A percentile compares a stretch with the other conserved stretches of the same genome.
These are phyloP conservation scores for Colletotrichum lentis DNA, from an alignment of 2,329 filamentous ascomycete genomes.

Conservation along the genomic window DNA sequence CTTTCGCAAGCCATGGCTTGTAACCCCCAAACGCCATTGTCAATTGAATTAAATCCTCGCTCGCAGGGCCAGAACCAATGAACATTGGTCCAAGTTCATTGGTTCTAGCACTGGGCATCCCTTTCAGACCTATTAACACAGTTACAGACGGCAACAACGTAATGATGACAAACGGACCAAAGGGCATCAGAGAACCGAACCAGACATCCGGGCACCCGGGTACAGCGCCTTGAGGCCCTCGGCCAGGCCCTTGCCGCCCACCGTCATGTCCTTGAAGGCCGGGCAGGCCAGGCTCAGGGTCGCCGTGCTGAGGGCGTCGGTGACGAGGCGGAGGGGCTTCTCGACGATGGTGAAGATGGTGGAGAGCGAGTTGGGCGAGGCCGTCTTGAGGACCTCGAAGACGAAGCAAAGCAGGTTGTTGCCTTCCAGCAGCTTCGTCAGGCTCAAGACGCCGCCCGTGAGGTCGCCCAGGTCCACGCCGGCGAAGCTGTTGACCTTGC, in stretches of 20 bases:
- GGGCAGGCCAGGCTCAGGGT: slow-evolving; percentile 45
- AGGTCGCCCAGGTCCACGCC: slow-evolving; percentile 55
- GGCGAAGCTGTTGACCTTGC: slow-evolving; percentile 59
- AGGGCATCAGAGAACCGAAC: slow-evolving; percentile 7
- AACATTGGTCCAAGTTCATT: too few relatives aligned
- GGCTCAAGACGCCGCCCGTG: slow-evolving; percentile 56
- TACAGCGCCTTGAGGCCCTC: slow-evolving; percentile 24
- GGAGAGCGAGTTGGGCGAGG: slow-evolving; percentile 53
- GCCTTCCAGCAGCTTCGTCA: slow-evolving; percentile 51
- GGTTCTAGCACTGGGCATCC: too few relatives aligned
- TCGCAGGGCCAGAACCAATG: not conserved
- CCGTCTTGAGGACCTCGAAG: slow-evolving; percentile 50
- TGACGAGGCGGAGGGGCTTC: slow-evolving; percentile 46
- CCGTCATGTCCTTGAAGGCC: slow-evolving; percentile 43
- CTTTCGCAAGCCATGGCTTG: not conserved
- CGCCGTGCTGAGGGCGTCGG: slow-evolving; percentile 44
- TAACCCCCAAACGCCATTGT: not conserved
- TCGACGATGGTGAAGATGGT: slow-evolving; percentile 48
- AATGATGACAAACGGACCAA: too few relatives aligned
- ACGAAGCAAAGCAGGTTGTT: slow-evolving; percentile 57
- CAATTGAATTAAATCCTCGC: not conserved
- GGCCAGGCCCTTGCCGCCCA: slow-evolving; percentile 40
- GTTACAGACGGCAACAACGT: not conserved
- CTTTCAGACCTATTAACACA: not conserved
- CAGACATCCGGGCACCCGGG: slow-evolving; percentile 22